phyloP scores from a whole-genome alignment of 306 rosid species.

The cucumber (Cucumis sativus) region Cucumber_9930_V3 NC_026657.2:30825001-30825500 shows the following conservation, averaged over 20 bases:
- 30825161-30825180: background rate
- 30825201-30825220: background rate
- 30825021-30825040: background rate
- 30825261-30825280: background rate
- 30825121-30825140: background rate
- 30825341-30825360: background rate
- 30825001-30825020: background rate
- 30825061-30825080: background rate
- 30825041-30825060: background rate
- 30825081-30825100: background rate
- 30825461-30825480: too few relatives aligned
- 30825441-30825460: background rate
- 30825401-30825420: background rate
- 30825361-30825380: background rate
- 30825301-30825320: background rate
- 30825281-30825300: background rate
- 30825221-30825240: background rate
- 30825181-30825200: background rate
- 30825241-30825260: background rate
- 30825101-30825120: background rate
- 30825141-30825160: background rate
- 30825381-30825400: background rate
- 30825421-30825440: background rate
- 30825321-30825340: too few relatives aligned
- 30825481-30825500: too few relatives aligned